These are phyloP conservation scores for Leccinum truebloodii DNA, from an alignment of 768 basidiomycete species.

Conservation along the genomic window DNA sequence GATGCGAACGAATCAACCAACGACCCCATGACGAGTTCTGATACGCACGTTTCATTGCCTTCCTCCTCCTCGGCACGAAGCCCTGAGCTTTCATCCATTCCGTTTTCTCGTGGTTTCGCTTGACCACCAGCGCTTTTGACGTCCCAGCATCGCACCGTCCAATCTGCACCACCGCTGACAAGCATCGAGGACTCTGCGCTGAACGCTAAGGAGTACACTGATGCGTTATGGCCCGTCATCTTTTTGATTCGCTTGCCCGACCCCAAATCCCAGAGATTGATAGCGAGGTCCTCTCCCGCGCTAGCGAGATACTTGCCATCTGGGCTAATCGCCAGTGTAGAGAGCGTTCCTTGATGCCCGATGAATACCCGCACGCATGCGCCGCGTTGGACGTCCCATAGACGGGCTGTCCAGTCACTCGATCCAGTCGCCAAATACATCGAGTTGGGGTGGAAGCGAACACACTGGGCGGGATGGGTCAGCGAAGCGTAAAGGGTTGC, in stretches of 20 bases:
- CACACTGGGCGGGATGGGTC: conserved; percentile 56
- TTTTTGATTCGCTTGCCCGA: conserved; percentile 95
- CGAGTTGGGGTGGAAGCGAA: conserved; percentile 97
- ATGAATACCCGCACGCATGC: conserved; percentile 93
- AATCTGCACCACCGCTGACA: conserved; percentile 90
- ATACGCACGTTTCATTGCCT: conserved; percentile 68
- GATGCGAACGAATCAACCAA: conserved; percentile 3
- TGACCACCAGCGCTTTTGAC: conserved; percentile 78
- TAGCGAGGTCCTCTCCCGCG: conserved; percentile 88
- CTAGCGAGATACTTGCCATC: conserved; percentile 94
- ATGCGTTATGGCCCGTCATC: conserved; percentile 90
- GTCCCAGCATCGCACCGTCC: conserved; percentile 99
- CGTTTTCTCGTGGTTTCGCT: conserved; percentile 60
- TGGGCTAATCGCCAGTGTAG: conserved; percentile 85
- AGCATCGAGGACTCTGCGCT: conserved; percentile 89
- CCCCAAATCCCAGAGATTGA: conserved; percentile 95
- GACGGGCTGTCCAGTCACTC: conserved; percentile 90
- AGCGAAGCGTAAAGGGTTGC: conserved; percentile 1
- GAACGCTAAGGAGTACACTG: conserved; percentile 89
- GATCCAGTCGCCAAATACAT: conserved; percentile 97
- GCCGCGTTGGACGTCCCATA: conserved; percentile 99
- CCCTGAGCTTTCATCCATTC: conserved; percentile 36
- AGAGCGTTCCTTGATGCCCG: conserved; percentile 89
- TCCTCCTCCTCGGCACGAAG: conserved; percentile 48
- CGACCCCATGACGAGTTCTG: not conserved